Percentiles rank a stretch among this genome's conserved stretches.
phyloP scores from a whole-genome alignment of 345 rosid genomes.

The Melastoma malabathricum region DNA sequence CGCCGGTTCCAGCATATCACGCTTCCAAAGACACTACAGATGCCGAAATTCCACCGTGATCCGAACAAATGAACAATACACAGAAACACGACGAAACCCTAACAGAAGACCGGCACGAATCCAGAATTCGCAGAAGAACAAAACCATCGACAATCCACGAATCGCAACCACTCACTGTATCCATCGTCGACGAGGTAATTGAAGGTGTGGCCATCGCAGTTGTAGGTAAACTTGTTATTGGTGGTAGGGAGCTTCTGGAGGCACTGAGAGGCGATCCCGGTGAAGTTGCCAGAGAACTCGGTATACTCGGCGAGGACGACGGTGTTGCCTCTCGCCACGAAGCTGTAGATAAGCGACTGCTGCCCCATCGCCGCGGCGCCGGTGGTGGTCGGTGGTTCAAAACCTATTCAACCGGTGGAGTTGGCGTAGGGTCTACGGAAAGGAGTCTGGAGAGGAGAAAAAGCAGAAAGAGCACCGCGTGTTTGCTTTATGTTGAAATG shows the following conservation, averaged over 20 bases:
- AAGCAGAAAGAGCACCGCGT: not conserved
- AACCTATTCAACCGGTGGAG: too few relatives aligned
- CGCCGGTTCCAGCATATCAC: too few relatives aligned
- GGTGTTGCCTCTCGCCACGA: slow-evolving; percentile 40
- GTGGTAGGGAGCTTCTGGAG: slow-evolving; percentile 48
- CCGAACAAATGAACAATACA: too few relatives aligned
- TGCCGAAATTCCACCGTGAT: too few relatives aligned
- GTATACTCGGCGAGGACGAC: slow-evolving; percentile 39
- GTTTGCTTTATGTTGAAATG: not conserved
- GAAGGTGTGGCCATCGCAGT: slow-evolving; percentile 55
- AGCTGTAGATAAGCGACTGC: slow-evolving; percentile 52
- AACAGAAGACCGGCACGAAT: too few relatives aligned
- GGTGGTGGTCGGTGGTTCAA: too few relatives aligned
- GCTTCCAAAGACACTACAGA: too few relatives aligned
- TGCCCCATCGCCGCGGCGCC: slow-evolving; percentile 24
- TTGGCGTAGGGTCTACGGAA: not conserved
- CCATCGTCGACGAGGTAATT: slow-evolving; percentile 50
- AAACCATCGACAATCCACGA: too few relatives aligned
- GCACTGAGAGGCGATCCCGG: slow-evolving; percentile 46
- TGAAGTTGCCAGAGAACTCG: slow-evolving; percentile 50
- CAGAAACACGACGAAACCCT: too few relatives aligned
- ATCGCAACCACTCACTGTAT: slow-evolving; percentile 14
- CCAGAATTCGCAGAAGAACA: too few relatives aligned
- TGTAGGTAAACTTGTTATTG: slow-evolving; percentile 53
- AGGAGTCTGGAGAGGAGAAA: not conserved